phyloP scores from a whole-genome alignment of 2,329 filamentous ascomycete species.

The Blumeriella jaapii region DNA sequence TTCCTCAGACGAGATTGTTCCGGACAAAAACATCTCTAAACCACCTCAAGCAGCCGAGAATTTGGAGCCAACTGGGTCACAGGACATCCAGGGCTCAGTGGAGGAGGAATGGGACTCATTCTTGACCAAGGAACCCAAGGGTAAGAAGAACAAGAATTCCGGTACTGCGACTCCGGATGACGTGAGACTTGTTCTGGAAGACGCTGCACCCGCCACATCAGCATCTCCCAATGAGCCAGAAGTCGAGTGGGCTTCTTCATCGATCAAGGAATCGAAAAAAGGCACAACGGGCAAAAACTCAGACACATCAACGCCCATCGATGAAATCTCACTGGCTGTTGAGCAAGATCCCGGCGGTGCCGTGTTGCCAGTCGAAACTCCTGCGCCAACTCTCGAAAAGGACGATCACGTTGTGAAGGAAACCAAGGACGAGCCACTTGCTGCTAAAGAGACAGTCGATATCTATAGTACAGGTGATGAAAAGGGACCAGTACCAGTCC shows the following conservation, averaged over 20 bases:
- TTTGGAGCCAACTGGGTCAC: not conserved
- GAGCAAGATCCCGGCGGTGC: no score
- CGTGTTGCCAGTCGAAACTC: not conserved
- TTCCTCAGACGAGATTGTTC: not conserved
- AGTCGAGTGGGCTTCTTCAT: constrained; percentile 2
- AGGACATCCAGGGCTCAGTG: not conserved
- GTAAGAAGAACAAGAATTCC: not conserved
- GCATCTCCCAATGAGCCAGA: not conserved
- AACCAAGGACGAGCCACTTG: not conserved
- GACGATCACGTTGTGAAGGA: not conserved
- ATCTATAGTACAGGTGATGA: constrained; percentile 1
- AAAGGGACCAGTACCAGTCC: constrained; percentile 17
- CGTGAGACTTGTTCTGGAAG: not conserved
- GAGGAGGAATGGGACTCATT: not conserved
- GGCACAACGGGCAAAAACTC: constrained; percentile 12
- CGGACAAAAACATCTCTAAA: not conserved
- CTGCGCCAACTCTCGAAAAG: not conserved
- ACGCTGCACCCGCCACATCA: not conserved
- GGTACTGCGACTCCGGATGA: not conserved
- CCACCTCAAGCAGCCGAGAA: not conserved
- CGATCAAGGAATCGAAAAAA: constrained; percentile 13
- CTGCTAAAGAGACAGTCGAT: not conserved
- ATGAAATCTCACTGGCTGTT: not conserved
- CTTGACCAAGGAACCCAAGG: not conserved
- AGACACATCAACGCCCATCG: constrained; percentile 5